phyloP scores from a whole-genome alignment of 352 stramenopile species.

The Plasmopara halstedii region DNA sequence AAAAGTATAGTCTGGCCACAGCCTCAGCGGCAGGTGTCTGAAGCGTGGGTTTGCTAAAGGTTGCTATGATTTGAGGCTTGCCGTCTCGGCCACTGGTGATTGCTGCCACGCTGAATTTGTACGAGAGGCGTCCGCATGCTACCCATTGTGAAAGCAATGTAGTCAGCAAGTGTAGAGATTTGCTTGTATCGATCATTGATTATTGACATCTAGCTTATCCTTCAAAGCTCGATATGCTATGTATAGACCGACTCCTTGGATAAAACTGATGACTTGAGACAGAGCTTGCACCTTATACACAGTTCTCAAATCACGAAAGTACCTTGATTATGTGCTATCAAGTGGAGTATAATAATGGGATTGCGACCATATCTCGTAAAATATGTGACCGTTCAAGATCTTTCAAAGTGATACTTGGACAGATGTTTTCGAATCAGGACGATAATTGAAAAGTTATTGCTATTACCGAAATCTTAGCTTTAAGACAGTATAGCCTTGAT shows the following conservation, averaged over 20 bases:
- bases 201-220: neutral
- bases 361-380: no score
- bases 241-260: neutral
- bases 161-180: slow-evolving; percentile 34
- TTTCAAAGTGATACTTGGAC: no score
- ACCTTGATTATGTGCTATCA: no score
- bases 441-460: no score
- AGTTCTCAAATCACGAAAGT: no score
- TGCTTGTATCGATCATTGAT: slow-evolving; percentile 23
- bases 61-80: slow-evolving; percentile 37
- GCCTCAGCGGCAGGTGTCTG: slow-evolving; percentile 28
- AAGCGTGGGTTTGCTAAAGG: slow-evolving; percentile 55
- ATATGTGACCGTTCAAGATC: no score
- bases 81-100: slow-evolving; percentile 22
- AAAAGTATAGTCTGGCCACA: slow-evolving; percentile 54
- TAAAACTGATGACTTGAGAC: neutral
- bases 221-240: neutral
- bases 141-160: slow-evolving; percentile 37
- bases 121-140: slow-evolving; percentile 32
- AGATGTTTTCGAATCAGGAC: no score
- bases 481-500: no score
- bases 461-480: no score
- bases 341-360: no score
- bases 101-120: slow-evolving; percentile 47
- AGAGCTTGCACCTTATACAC: no score